These are phyloP conservation scores for Diplodia seriata DNA, from an alignment of 2,329 filamentous ascomycete genomes.

Conservation along the genomic window DNA sequence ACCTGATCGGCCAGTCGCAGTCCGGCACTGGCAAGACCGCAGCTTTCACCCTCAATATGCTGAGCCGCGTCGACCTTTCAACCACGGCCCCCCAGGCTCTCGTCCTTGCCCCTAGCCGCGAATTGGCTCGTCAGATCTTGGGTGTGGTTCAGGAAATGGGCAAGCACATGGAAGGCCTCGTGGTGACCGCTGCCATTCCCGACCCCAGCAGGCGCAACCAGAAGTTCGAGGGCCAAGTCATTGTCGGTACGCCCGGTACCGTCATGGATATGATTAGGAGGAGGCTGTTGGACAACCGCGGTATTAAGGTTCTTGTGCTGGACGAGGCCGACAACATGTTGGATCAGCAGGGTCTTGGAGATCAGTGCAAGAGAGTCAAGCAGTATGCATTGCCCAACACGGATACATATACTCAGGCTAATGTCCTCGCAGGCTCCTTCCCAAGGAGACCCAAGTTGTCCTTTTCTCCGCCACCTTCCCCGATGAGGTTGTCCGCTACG, in stretches of 20 bases:
- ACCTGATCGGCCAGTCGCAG: constrained; percentile 99
- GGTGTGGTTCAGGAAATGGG: constrained; percentile 85
- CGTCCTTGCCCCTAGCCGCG: constrained; percentile 88
- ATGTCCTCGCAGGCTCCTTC: constrained; percentile 67
- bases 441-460: constrained; percentile 79
- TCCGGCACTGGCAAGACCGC: constrained; percentile 98
- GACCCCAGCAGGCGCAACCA: constrained; percentile 73
- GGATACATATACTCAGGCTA: constrained; percentile 38
- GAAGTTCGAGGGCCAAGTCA: constrained; percentile 75
- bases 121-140: constrained; percentile 93
- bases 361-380: constrained; percentile 93
- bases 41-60: constrained; percentile 90
- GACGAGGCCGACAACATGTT: constrained; percentile 99
- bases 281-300: constrained; percentile 72
- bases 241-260: constrained; percentile 94
- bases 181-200: constrained; percentile 82
- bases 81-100: constrained; percentile 80
- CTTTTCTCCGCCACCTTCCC: constrained; percentile 97
- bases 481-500: constrained; percentile 82
- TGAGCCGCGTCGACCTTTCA: constrained; percentile 81
- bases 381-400: constrained; percentile 60
- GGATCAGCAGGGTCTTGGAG: constrained; percentile 91
- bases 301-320: constrained; percentile 83
- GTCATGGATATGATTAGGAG: constrained; percentile 85
- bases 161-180: constrained; percentile 77